These are phyloP conservation scores for Mycosphaerella sp. DNA, from an alignment of 2,329 filamentous ascomycete genomes.

Conservation along the genomic window DNA sequence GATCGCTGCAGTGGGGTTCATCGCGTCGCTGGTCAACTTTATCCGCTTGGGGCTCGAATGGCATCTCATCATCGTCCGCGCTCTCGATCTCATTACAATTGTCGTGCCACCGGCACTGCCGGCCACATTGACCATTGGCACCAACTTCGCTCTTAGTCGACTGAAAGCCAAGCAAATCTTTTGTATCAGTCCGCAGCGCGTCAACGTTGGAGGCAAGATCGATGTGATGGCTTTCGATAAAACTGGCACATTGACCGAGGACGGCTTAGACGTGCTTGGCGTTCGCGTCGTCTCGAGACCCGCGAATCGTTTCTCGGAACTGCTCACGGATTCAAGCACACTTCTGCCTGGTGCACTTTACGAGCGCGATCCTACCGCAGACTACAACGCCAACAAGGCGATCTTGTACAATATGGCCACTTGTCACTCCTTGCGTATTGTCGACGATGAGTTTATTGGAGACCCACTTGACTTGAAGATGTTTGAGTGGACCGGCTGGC, in stretches of 20 bases:
- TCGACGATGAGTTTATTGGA: conserved; percentile 83
- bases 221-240: conserved; percentile 98
- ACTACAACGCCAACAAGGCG: conserved; percentile 59
- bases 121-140: conserved; percentile 91
- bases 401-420: conserved; percentile 94
- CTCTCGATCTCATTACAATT: conserved; percentile 93
- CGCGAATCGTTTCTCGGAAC: conserved; percentile 63
- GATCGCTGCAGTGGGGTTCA: conserved; percentile 79
- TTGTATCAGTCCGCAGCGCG: conserved; percentile 93
- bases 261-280: conserved; percentile 88
- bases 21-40: conserved; percentile 90
- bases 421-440: conserved; percentile 80
- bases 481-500: conserved; percentile 95
- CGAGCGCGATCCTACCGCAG: conserved; percentile 54
- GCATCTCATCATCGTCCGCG: conserved; percentile 86
- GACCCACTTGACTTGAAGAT: conserved; percentile 96
- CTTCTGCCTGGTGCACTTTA: conserved; percentile 52
- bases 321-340: conserved; percentile 60
- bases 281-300: conserved; percentile 68
- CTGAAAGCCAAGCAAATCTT: conserved; percentile 89
- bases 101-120: conserved; percentile 93
- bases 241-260: conserved; percentile 95
- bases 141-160: conserved; percentile 83
- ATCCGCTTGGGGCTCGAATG: conserved; percentile 74
- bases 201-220: conserved; percentile 93